Base-by-base conservation (phyloP, 805 yeast genomes). In the Candida fluviatilis region DNA sequence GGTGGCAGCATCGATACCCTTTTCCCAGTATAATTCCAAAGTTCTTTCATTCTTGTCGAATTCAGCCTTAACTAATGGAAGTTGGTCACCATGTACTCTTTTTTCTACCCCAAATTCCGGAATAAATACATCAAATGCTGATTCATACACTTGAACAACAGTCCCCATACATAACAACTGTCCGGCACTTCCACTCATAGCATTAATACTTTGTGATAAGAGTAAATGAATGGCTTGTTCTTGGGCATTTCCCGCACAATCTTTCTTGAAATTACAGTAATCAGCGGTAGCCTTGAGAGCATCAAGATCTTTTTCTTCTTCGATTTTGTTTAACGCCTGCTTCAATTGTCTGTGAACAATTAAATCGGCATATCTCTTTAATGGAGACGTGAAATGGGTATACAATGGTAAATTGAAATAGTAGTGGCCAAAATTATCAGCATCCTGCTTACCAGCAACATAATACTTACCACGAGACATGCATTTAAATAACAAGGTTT, bases 51-150 rank as follows among this genome's bases (percentile, higher is more conserved):
- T 52, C 55, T 82, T 84, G 58, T 86, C 90, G 58, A 84, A 93
- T 59, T 93, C 98, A 4, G 97, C 98, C 60, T 89, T 90, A 17
- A 78, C 78, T 45, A 91, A 69, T 8, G 98, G 98, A 39, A 93
- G 69, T 62, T 93, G 98, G 62, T 93, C 99, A 18, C 98, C 97
- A 55, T 93, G 99, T 16, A 90, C 96, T 53, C 97, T 75, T 62
- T 90, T 90, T 57, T 90, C 97, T 50, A 90, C 84, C 31, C 97
- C 97, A 64, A 89, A 84, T 48, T 88, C 96, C 2, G 96, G 96
- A 45, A 90, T 71, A 48, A 84, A 78, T 3, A 90, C 91, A 59
- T 93, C 99, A 64, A 93, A 93, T 2, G 98, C 87, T 1, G 96
- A 86, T 62, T 93, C 98, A 58, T 91, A 90, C 7, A 91, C 97